Evolutionary conservation across 495 filamentous ascomycete species (phyloP).

Genomic region (Aspergillus homomorphus): DNA sequence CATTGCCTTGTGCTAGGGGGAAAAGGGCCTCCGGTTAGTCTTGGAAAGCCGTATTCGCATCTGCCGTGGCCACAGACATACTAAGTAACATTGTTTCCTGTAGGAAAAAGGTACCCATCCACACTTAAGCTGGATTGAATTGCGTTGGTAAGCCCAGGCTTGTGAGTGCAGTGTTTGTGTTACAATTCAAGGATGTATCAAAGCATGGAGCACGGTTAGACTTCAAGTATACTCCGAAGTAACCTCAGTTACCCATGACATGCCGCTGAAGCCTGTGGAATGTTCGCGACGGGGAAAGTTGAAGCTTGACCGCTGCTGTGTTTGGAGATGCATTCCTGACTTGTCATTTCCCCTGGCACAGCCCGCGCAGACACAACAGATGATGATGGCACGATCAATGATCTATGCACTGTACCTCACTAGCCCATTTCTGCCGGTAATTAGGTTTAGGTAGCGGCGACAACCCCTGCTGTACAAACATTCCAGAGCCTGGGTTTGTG

Average conservation of each 20-base stretch:
- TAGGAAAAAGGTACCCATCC: not conserved
- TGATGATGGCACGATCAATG: no score
- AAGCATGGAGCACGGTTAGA: not conserved
- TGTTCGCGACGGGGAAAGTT: not conserved
- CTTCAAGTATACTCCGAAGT: not conserved
- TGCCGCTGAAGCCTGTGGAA: not conserved
- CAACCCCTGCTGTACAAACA: no score
- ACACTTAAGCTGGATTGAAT: not conserved
- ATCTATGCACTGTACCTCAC: no score
- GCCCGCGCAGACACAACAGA: not conserved
- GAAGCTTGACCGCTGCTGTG: not conserved
- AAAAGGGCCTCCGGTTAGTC: no score
- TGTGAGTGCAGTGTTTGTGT: not conserved
- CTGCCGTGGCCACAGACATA: not conserved
- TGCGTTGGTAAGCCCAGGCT: not conserved
- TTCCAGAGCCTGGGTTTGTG: no score
- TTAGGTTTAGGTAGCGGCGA: no score
- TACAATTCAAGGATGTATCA: not conserved
- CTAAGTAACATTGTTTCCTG: not conserved
- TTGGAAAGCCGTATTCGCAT: not conserved
- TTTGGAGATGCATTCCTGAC: not conserved
- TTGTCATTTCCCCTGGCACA: not conserved
- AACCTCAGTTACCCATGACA: not conserved
- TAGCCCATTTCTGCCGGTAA: no score
- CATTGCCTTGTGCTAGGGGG: no score